A percentile compares a stretch with the other conserved stretches of the same genome.
Evolutionary conservation across 805 yeast species (phyloP).

Genomic region (Ogataea paraovalis): DNA sequence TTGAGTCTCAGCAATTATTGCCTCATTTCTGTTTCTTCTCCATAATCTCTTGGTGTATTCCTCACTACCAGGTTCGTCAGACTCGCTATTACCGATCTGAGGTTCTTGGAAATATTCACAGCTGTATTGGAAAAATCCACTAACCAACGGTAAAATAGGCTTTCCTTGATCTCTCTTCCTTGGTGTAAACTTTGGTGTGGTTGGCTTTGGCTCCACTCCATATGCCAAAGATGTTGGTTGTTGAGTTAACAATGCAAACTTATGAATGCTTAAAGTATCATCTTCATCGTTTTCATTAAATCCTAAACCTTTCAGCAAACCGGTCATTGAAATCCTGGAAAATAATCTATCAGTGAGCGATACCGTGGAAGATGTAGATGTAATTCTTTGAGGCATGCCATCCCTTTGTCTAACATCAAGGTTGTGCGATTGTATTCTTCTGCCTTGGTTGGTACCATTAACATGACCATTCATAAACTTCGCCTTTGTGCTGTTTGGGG

Average conservation of each 20-base stretch:
- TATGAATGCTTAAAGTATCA: conserved; percentile 19
- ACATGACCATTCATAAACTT: conserved; percentile 3
- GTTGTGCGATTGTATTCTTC: conserved; percentile 26
- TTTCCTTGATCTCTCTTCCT: conserved; percentile 25
- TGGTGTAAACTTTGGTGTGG: conserved; percentile 51
- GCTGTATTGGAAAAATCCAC: conserved; percentile 68
- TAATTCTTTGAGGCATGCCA: conserved; percentile 10
- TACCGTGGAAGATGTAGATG: conserved; percentile 22
- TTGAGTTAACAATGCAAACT: conserved; percentile 22
- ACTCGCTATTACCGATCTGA: conserved; percentile 78
- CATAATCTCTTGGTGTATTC: conserved; percentile 79
- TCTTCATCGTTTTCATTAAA: conserved; percentile 19
- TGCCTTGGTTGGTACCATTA: background rate
- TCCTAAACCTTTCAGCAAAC: conserved; percentile 23
- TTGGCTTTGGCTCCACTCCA: conserved; percentile 49
- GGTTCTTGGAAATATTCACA: conserved; percentile 96
- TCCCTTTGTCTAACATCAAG: conserved; percentile 8
- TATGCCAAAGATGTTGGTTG: conserved; percentile 28
- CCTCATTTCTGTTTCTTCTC: conserved; percentile 87
- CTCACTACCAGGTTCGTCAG: conserved; percentile 89
- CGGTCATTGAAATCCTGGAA: conserved; percentile 14
- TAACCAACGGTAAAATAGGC: conserved; percentile 52
- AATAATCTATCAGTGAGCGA: conserved; percentile 21
- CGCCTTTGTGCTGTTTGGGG: conserved; percentile 6
- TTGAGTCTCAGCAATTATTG: conserved; percentile 83